Evolutionary conservation across 805 yeast species (phyloP), one percentile per base, ranked within the genome.

Genomic region (Debaryomyces hansenii): DNA sequence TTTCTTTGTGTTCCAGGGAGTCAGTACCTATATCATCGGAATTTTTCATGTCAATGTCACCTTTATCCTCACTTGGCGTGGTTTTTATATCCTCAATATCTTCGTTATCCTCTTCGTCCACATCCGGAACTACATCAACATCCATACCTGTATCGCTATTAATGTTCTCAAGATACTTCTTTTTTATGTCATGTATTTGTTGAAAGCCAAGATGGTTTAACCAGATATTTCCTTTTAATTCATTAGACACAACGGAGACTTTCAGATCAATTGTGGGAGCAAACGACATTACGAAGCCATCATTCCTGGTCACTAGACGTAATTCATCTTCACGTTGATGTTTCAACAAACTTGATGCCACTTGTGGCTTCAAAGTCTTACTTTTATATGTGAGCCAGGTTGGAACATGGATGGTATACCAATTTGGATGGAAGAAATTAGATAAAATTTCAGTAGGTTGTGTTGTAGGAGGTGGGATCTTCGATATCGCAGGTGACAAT

Each of bases 331-430:
- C 40, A 46, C 53, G 28, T 44, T 55, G 58, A 46, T 48, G 54
- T 45, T 56, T 60, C 28, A 62, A 59, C 46, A 68, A 59, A 2
- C 56, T 64, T 3, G 72, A 60, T 32, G 49, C 51, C 37, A 64
- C 44, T 0, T 63, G 62, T n/a, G 74, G 66, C 40, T 53, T 55
- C 36, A 54, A 46, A 2, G 43, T 24, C 15, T 46, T 57, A 10
- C 61, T 53, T 28, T 60, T 66, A 46, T 72, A 72, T 15, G 53
- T 58, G 45, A 72, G 57, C 78, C 78, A 72, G 29, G 65, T 67
- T n/a, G 77, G 76, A 8, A 67, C 60, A 10, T 66, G 66, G 20
- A 72, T 62, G 11, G 75, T 72, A 42, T 71, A 72, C 78, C 78
- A 72, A 41, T 67, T 71, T 4, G 76, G 74, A 48, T 70, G 74